phyloP scores from a whole-genome alignment of 2,329 filamentous ascomycete genomes.

The Rhinocladiella similis region DNA sequence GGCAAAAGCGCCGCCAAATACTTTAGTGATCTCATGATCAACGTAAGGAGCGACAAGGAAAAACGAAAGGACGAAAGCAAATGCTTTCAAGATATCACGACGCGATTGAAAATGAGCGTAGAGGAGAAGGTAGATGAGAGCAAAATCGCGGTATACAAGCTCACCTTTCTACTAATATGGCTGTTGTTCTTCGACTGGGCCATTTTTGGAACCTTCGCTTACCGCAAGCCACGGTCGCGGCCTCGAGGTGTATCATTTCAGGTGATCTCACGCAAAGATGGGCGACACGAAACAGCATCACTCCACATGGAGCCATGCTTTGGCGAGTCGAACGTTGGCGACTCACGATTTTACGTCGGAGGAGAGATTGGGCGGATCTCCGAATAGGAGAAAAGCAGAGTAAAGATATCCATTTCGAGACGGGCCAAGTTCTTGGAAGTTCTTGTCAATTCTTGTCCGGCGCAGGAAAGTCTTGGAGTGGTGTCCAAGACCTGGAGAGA shows the following conservation, averaged over 20 bases:
- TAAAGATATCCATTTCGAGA: slow-evolving; percentile 5
- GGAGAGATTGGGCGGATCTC: slow-evolving; percentile 11
- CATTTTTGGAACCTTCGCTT: not conserved
- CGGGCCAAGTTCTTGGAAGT: slow-evolving; percentile 3
- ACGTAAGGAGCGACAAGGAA: slow-evolving; percentile 24
- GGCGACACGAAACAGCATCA: not conserved
- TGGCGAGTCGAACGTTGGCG: not conserved
- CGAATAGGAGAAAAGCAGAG: slow-evolving; percentile 10
- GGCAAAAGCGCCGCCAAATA: slow-evolving; percentile 25
- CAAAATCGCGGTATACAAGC: not conserved
- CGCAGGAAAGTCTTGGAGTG: not conserved
- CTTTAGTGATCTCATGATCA: slow-evolving; percentile 25
- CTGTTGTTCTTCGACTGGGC: not conserved
- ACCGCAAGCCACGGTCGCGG: not conserved
- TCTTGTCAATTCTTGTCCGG: not conserved
- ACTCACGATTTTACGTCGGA: not conserved
- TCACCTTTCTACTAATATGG: slow-evolving; percentile 2
- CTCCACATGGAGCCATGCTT: not conserved
- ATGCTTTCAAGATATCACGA: slow-evolving; percentile 23
- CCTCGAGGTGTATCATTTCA: not conserved
- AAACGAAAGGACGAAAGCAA: slow-evolving; percentile 30
- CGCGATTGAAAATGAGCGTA: slow-evolving; percentile 4
- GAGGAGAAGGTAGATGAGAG: not conserved
- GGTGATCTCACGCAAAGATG: not conserved
- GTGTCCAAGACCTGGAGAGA: not conserved